These are phyloP conservation scores for Clitopilus hobsonii DNA, from an alignment of 768 basidiomycete species.

Conservation along the genomic window DNA sequence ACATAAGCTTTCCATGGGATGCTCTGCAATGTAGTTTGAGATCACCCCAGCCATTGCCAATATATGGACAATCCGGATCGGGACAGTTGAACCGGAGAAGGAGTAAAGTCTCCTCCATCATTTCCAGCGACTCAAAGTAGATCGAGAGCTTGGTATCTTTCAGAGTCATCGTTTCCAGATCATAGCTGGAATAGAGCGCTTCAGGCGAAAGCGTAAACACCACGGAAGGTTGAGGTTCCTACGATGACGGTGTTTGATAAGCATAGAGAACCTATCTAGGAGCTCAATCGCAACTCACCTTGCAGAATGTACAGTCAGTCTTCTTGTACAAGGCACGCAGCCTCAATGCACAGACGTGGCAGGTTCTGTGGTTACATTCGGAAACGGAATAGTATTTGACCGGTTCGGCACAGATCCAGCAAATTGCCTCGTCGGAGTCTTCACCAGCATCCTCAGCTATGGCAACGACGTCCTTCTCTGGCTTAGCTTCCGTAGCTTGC, in stretches of 20 bases:
- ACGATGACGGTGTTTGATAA: slow-evolving; percentile 1
- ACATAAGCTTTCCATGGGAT: slow-evolving; percentile 73
- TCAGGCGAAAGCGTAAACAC: slow-evolving; percentile 72
- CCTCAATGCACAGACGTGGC: slow-evolving; percentile 89
- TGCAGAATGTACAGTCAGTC: slow-evolving; percentile 92
- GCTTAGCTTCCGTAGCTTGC: slow-evolving; percentile 1
- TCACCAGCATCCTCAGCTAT: slow-evolving; percentile 9
- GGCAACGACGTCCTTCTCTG: background rate
- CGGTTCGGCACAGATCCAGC: slow-evolving; percentile 94
- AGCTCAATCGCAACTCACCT: slow-evolving; percentile 52
- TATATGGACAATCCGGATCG: slow-evolving; percentile 75
- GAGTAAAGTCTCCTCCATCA: slow-evolving; percentile 93
- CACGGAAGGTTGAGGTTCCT: slow-evolving; percentile 73
- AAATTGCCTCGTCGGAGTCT: slow-evolving; percentile 42
- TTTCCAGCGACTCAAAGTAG: slow-evolving; percentile 83
- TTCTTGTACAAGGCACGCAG: slow-evolving; percentile 93
- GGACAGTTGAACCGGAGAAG: slow-evolving; percentile 95
- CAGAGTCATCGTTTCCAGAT: slow-evolving; percentile 48
- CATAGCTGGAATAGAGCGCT: slow-evolving; percentile 54
- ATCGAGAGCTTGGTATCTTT: slow-evolving; percentile 74
- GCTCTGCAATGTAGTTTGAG: slow-evolving; percentile 81
- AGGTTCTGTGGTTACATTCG: slow-evolving; percentile 90
- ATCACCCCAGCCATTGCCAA: slow-evolving; percentile 85
- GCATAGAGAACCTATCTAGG: background rate
- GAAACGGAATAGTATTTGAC: slow-evolving; percentile 88